Evolutionary conservation across 2,329 filamentous ascomycete species (phyloP).

Genomic region (Ophiostoma perfectum): DNA sequence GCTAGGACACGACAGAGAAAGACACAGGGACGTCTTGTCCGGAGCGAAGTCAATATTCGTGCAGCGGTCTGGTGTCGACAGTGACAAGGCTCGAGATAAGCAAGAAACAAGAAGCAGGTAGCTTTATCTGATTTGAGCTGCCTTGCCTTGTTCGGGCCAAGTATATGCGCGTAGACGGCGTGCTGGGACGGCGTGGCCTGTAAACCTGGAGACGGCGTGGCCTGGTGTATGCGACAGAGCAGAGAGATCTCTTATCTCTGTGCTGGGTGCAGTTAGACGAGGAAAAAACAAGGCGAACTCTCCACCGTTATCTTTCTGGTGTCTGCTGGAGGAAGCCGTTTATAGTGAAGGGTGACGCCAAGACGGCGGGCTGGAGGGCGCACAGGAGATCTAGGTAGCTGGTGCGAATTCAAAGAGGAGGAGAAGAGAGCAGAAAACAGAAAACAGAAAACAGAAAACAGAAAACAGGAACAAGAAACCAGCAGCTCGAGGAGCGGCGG

Average conservation of each 20-base stretch:
- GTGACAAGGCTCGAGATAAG: background rate
- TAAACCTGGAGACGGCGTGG: slow-evolving; percentile 18
- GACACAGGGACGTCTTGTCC: background rate
- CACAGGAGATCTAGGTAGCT: too few species aligned
- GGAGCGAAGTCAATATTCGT: background rate
- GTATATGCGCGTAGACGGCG: slow-evolving; percentile 15
- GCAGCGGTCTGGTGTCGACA: background rate
- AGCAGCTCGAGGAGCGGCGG: too few species aligned
- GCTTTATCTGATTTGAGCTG: background rate
- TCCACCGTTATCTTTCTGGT: background rate
- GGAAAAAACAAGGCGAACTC: background rate
- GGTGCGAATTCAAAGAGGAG: too few species aligned
- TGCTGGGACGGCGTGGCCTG: slow-evolving; percentile 16
- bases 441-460: too few species aligned
- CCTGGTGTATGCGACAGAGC: background rate
- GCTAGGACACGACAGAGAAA: background rate
- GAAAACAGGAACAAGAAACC: too few species aligned
- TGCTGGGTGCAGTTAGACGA: background rate
- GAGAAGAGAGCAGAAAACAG: too few species aligned
- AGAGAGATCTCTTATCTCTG: background rate
- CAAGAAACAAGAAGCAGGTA: background rate
- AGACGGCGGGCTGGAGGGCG: too few species aligned
- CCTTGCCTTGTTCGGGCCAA: background rate
- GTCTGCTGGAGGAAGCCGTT: too few species aligned
- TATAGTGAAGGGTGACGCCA: too few species aligned